A percentile compares a stretch with the other conserved stretches of the same genome.
Evolutionary conservation across 129 eudicot genomes (phyloP).

Genomic region (Arctium minus): DNA sequence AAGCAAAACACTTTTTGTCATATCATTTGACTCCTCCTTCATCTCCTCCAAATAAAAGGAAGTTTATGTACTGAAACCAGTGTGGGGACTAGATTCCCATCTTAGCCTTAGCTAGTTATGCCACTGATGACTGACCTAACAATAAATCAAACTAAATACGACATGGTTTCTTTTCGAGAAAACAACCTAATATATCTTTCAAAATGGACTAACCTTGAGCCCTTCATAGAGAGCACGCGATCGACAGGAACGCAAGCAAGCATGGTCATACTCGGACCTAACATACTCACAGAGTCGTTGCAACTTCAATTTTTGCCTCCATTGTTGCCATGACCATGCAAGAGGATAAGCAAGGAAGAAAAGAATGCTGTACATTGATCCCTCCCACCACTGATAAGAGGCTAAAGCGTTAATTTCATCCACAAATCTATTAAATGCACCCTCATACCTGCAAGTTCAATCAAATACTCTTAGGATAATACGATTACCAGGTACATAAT

Average conservation of each 20-base stretch:
- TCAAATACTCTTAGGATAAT: slow-evolving; percentile 1
- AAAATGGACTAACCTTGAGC: slow-evolving; percentile 55
- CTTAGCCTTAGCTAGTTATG: not conserved
- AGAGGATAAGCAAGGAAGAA: slow-evolving; percentile 85
- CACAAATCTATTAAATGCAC: slow-evolving; percentile 86
- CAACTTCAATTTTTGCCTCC: slow-evolving; percentile 81
- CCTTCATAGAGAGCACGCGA: slow-evolving; percentile 99
- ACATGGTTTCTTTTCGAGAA: not conserved
- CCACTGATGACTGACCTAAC: not conserved
- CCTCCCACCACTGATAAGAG: slow-evolving; percentile 98
- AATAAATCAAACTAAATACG: not conserved
- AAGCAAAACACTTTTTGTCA: not conserved
- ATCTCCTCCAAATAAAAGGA: not conserved
- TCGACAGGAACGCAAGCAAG: slow-evolving; percentile 97
- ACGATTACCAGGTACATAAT: not conserved
- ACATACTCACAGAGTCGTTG: slow-evolving; percentile 90
- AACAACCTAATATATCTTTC: not conserved
- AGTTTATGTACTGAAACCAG: not conserved
- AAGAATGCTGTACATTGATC: slow-evolving; percentile 66
- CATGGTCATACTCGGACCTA: slow-evolving; percentile 96
- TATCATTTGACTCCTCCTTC: not conserved
- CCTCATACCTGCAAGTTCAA: slow-evolving; percentile 76
- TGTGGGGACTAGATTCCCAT: not conserved
- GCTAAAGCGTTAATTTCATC: slow-evolving; percentile 87
- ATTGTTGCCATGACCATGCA: slow-evolving; percentile 99